Evolutionary conservation across 108 stramenopile species (phyloP).

Genomic region (Thalassiosira profunda): DNA sequence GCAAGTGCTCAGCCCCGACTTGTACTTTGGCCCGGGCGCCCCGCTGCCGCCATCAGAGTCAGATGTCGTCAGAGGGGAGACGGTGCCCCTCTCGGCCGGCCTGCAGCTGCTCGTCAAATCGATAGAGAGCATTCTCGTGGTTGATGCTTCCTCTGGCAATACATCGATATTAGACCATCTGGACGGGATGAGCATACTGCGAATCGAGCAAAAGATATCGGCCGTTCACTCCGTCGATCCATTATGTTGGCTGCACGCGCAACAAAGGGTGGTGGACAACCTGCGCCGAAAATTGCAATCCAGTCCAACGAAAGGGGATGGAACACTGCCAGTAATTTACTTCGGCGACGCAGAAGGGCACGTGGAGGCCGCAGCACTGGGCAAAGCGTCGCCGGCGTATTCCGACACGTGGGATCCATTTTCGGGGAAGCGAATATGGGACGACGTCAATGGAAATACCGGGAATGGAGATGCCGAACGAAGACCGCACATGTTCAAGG

Average conservation of each 20-base stretch:
- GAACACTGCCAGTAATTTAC: slow-evolving; percentile 46
- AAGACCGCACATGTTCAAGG: slow-evolving; percentile 27
- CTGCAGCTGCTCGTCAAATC: too few species aligned
- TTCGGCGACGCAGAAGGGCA: slow-evolving; percentile 64
- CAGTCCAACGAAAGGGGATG: neutral
- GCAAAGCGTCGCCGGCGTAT: slow-evolving; percentile 33
- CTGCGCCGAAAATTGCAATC: slow-evolving; percentile 1
- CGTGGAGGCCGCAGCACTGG: slow-evolving; percentile 61
- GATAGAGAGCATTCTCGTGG: too few species aligned
- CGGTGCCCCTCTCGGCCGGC: too few species aligned
- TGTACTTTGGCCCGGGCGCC: slow-evolving; percentile 20
- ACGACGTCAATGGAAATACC: slow-evolving; percentile 3
- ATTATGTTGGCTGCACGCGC: slow-evolving; percentile 75
- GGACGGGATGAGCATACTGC: slow-evolving; percentile 23
- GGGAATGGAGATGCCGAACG: neutral
- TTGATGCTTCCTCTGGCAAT: too few species aligned
- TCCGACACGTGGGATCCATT: slow-evolving; percentile 54
- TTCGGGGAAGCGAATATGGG: slow-evolving; percentile 55
- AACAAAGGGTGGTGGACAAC: slow-evolving; percentile 18
- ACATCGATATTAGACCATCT: slow-evolving; percentile 15
- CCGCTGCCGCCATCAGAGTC: too few species aligned
- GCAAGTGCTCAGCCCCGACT: slow-evolving; percentile 27
- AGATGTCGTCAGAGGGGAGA: too few species aligned
- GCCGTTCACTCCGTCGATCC: slow-evolving; percentile 57
- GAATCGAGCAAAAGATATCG: slow-evolving; percentile 63